Evolutionary conservation across 352 stramenopile species (phyloP), one percentile per base, ranked within the genome.

Genomic region (Halophytophthora batemanensis): DNA sequence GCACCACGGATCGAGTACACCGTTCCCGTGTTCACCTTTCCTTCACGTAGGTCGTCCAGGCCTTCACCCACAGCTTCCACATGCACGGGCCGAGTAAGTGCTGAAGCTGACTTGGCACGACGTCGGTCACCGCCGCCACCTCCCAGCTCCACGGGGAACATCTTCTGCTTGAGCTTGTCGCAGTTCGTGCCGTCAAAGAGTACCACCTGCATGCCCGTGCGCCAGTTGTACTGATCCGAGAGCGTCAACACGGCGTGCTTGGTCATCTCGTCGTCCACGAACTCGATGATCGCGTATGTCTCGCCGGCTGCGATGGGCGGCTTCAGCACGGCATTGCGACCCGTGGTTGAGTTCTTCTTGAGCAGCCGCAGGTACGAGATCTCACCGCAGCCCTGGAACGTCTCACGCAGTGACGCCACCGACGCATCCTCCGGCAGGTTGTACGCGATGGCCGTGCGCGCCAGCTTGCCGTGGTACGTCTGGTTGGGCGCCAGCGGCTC

Each of bases 231-330:
- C 53, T 90, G 71, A 47, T 94, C 83, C 59, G 83, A 94, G 11
- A 94, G 58, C 34, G 83, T 94, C 40, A 94, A 55, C 46, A 94
- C 83, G 11, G 83, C 83, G 71, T 94, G 83, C 71, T 94, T 94
- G 56, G 83, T 72, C 83, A 94, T 94, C 43, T 94, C 83, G 33
- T 91, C 81, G 56, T 94, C 83, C 36, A 84, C 76, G 59, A 94
- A 94, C 61, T 94, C 83, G 37, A 94, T 92, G 69, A 94, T 94
- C 37, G 83, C 83, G 58, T 93, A 94, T 46, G 83, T 94, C 68
- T 94, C 83, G 11, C 83, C 83, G 0, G 83, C 81, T 39, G 82
- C 80, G 51, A 94, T 92, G n/a, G 83, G 83, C 35, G 83, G 83
- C 64, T 94, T 94, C 25, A 94, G 60, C 56, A 94, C 83, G 14